Base-by-base conservation (phyloP, 2,329 filamentous ascomycete genomes). In the Fusarium protoensiforme region DNA sequence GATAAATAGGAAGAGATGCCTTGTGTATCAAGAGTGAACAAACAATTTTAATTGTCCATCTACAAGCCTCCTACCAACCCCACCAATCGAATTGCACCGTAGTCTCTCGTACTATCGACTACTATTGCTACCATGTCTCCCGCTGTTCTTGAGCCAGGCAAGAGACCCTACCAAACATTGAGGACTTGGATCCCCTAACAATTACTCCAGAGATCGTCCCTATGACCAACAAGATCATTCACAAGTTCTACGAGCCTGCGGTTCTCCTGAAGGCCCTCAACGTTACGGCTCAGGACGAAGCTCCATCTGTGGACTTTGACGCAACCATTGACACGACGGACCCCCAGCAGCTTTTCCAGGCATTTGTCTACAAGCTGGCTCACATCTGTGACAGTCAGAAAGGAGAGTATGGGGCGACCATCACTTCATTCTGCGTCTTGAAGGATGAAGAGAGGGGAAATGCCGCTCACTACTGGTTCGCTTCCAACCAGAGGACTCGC, bases 341-440 rank as follows among this genome's bases (percentile, higher is more conserved):
- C 13, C 53, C 54, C 14, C n/a, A 20, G 13, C 38, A 68, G 31
- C 18, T 71, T 13, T 73, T 66, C 35, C 48, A 71, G 18, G 59
- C 68, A 8, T 71, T 69, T 36, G 65, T 73, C 6, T 71, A 68
- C 46, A 73, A 73, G 65, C 60, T 73, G 20, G 71, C n/a, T 5
- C 68, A 73, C 18, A 33, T 67, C 8, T 73, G 68, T 27, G 71
- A 71, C 38, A 63, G 41, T 20, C 8, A 20, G 2, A 73, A 68
- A 39, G 64, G 65, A 2, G 24, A 31, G 6, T 16, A 7, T 14
- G 56, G 51, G 1, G n/a, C 46, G 2, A 65, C 68, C 7, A 71
- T 79, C 18, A 79, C 79, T 1, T 71, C 78, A 0, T 63, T 78
- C 46, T 72, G 54, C 4, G 68, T 80, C 2, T 36, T 79, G 10